These are phyloP conservation scores for Candida dajiaensis DNA, from an alignment of 805 yeast species.

Conservation along the genomic window DNA sequence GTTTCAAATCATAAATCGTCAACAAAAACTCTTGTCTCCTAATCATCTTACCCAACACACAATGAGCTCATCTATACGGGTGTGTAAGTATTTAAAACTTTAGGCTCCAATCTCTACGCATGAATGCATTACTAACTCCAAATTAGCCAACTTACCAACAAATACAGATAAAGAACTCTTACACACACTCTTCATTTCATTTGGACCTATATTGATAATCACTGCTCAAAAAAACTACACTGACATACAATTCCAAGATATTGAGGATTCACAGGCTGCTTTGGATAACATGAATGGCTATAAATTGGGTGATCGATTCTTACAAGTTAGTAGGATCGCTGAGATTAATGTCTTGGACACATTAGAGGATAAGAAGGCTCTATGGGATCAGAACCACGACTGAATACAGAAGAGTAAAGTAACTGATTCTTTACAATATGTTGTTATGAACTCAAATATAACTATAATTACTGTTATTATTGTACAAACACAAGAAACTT, in stretches of 20 bases:
- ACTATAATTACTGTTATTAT: conserved; percentile 1
- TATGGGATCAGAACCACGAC: conserved; percentile 11
- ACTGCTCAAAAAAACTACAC: conserved; percentile 3
- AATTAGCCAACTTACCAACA: conserved; percentile 15
- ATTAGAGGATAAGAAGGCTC: conserved; percentile 7
- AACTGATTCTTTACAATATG: no score
- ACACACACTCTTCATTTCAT: conserved; percentile 15
- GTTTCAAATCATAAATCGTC: no score
- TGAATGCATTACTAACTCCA: neutral
- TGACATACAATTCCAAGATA: conserved; percentile 22
- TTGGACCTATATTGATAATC: conserved; percentile 18
- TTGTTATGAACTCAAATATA: neutral
- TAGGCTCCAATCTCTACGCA: no score
- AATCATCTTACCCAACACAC: neutral
- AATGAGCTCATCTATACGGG: conserved; percentile 8
- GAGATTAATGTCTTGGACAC: conserved; percentile 6
- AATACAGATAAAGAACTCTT: conserved; percentile 7
- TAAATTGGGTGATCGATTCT: conserved; percentile 10
- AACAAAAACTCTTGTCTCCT: no score
- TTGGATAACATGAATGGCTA: conserved; percentile 22
- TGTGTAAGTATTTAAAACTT: conserved; percentile 3
- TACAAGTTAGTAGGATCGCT: conserved; percentile 15
- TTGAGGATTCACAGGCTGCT: conserved; percentile 18
- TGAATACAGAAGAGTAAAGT: neutral
- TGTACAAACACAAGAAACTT: conserved; percentile 4